These are phyloP conservation scores for Petunia hybrid DNA, from an alignment of 305 asterid genomes.

Conservation along the genomic window DNA sequence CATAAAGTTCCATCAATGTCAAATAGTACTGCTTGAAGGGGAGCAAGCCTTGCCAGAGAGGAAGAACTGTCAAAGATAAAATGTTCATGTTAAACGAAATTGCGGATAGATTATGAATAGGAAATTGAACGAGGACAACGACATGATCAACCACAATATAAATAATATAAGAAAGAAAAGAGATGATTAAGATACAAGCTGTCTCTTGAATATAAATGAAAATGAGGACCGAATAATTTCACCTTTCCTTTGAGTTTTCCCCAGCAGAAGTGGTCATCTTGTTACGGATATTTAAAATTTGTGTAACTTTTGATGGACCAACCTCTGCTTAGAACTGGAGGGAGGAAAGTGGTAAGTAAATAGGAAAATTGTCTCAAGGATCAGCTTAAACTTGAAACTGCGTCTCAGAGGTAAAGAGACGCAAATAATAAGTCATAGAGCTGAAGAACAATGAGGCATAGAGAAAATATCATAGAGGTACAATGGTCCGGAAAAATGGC, in stretches of 20 bases:
- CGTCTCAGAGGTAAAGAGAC: neutral
- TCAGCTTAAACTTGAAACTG: conserved; percentile 20
- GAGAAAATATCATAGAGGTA: conserved; percentile 16
- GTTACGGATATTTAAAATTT: neutral
- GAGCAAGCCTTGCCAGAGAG: conserved; percentile 63
- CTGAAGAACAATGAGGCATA: neutral
- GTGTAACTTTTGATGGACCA: conserved; percentile 10
- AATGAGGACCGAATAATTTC: neutral
- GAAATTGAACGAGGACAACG: too few species aligned
- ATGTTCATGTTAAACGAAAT: too few species aligned
- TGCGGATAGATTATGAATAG: too few species aligned
- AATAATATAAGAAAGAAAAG: neutral
- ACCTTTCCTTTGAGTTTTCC: neutral
- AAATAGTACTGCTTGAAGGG: conserved; percentile 71
- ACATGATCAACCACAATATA: too few species aligned
- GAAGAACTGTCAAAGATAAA: conserved; percentile 48
- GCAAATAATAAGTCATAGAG: neutral
- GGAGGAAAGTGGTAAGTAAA: too few species aligned
- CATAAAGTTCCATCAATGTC: conserved; percentile 77
- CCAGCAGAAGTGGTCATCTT: conserved; percentile 5
- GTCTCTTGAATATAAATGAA: neutral
- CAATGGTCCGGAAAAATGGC: neutral
- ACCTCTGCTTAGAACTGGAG: neutral
- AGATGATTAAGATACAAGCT: neutral
- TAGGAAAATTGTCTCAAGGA: neutral